These are phyloP conservation scores for Pistacia integerrima DNA, from an alignment of 345 rosid genomes.

Conservation along the genomic window DNA sequence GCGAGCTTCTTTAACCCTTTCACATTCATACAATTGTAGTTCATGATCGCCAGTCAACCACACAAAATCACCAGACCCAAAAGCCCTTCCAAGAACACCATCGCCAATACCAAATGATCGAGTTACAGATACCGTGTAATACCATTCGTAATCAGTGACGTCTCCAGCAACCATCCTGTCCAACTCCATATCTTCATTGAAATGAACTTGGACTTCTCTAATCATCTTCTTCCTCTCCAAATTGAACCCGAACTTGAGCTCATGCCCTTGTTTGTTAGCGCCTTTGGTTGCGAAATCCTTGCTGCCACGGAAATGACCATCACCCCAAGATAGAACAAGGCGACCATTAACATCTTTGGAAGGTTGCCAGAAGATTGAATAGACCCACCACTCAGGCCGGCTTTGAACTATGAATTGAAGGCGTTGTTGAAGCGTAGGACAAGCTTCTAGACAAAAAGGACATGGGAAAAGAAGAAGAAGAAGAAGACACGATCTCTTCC, in stretches of 20 bases:
- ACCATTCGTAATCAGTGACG: conserved; percentile 41
- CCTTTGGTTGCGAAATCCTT: conserved; percentile 19
- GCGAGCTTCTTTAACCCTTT: conserved; percentile 50
- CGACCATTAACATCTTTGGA: conserved; percentile 35
- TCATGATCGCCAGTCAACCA: conserved; percentile 45
- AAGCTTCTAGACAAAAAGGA: conserved; percentile 24
- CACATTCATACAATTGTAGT: conserved; percentile 40
- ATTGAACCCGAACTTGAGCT: conserved; percentile 18
- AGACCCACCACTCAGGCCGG: conserved; percentile 57
- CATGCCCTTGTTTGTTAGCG: background rate
- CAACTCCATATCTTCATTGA: conserved; percentile 31
- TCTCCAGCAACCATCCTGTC: conserved; percentile 29
- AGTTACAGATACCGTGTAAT: conserved; percentile 38
- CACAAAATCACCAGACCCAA: conserved; percentile 32
- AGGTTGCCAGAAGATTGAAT: conserved; percentile 65
- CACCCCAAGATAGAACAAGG: conserved; percentile 43
- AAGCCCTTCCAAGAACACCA: conserved; percentile 41
- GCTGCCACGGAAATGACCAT: conserved; percentile 44
- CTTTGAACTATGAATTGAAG: conserved; percentile 47
- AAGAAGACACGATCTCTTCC: conserved; percentile 35
- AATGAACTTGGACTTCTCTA: conserved; percentile 26
- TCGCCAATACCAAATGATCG: conserved; percentile 36
- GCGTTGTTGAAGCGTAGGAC: conserved; percentile 45
- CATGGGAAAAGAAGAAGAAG: conserved; percentile 32
- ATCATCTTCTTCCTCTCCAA: conserved; percentile 21